Evolutionary conservation across 2,329 filamentous ascomycete genomes (phyloP).

Genomic region (Beauveria bassiana): DNA sequence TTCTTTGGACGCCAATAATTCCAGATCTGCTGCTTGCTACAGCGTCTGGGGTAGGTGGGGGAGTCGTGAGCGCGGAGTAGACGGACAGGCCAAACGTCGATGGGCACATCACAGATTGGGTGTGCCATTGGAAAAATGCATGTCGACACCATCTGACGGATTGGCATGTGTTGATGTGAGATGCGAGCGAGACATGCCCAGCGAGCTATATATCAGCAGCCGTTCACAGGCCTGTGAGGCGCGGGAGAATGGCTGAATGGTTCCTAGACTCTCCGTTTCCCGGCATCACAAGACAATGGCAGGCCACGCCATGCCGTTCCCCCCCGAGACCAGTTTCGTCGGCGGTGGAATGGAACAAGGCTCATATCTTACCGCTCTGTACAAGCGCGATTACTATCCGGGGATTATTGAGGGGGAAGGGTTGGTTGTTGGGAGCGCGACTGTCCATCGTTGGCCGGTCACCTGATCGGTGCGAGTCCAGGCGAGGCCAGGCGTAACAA

Average conservation of each 20-base stretch:
- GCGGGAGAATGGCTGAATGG: neutral
- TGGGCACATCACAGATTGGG: neutral
- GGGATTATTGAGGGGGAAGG: neutral
- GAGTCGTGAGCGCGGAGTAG: neutral
- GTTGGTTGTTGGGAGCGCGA: neutral
- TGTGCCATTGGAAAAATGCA: neutral
- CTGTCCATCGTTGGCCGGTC: conserved; percentile 1
- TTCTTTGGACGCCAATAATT: neutral
- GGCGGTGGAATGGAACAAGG: neutral
- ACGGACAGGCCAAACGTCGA: neutral
- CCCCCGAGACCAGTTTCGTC: neutral
- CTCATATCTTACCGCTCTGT: neutral
- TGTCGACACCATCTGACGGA: neutral
- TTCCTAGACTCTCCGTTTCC: conserved; percentile 6
- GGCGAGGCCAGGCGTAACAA: neutral
- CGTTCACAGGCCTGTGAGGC: neutral
- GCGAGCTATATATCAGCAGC: neutral
- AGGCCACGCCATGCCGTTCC: neutral
- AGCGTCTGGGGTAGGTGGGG: neutral
- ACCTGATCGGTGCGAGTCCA: conserved; percentile 8
- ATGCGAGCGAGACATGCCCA: neutral
- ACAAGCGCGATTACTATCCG: neutral
- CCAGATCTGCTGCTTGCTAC: conserved; percentile 2
- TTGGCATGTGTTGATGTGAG: neutral
- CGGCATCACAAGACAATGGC: conserved; percentile 4